phyloP scores from a whole-genome alignment of 2,329 filamentous ascomycete genomes.

The Trichoderma aggressivum region DNA sequence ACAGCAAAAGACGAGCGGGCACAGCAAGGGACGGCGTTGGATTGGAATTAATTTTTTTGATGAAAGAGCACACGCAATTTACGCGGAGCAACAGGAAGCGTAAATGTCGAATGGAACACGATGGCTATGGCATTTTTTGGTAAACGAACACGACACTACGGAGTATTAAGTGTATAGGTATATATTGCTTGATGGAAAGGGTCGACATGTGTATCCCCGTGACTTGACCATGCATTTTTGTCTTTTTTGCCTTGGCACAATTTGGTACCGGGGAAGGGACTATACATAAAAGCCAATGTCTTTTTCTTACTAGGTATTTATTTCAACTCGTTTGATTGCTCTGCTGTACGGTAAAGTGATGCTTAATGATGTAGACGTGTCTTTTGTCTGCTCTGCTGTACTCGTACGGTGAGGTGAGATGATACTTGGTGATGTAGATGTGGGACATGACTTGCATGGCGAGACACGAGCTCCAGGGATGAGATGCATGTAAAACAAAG shows the following conservation, averaged over 20 bases:
- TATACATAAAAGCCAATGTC: background rate
- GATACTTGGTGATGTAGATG: background rate
- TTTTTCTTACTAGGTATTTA: no score
- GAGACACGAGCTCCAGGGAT: background rate
- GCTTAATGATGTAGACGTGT: background rate
- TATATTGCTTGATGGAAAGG: background rate
- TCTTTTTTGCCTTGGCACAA: background rate
- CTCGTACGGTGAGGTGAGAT: no score
- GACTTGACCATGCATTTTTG: background rate
- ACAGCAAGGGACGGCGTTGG: constrained; percentile 11
- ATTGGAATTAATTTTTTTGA: background rate
- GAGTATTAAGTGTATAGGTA: constrained; percentile 7
- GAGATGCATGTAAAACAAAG: background rate
- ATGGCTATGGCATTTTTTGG: constrained; percentile 3
- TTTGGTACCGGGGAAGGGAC: background rate
- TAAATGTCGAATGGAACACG: constrained; percentile 11
- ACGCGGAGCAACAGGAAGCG: constrained; percentile 17
- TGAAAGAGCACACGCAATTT: constrained; percentile 1
- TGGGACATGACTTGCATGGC: constrained; percentile 5
- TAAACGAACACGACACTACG: background rate
- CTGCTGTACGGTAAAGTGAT: background rate
- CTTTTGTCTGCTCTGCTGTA: no score
- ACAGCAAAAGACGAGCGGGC: constrained; percentile 11
- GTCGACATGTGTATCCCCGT: background rate
- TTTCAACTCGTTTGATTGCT: background rate